Percentiles rank a stretch among this genome's conserved stretches.
phyloP scores from a whole-genome alignment of 805 yeast species.

The Kodamaea neixiangensis region DNA sequence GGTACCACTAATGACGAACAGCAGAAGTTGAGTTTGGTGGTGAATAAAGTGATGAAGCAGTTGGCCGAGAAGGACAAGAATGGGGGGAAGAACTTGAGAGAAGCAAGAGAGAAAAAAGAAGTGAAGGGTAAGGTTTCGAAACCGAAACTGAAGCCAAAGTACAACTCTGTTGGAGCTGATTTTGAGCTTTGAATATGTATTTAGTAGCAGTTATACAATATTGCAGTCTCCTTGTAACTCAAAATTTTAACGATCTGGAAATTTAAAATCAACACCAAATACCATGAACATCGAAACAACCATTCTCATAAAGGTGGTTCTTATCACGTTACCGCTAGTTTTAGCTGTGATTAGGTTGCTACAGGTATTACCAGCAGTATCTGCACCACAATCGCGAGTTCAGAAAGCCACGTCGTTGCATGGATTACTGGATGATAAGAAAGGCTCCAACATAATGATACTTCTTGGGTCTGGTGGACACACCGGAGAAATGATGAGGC shows the following conservation, averaged over 20 bases:
- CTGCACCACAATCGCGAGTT: neutral
- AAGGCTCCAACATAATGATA: constrained; percentile 45
- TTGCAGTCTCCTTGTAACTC: neutral
- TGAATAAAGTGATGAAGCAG: constrained; percentile 53
- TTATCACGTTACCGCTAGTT: constrained; percentile 24
- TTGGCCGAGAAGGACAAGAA: constrained; percentile 44
- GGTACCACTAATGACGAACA: constrained; percentile 48
- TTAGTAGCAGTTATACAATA: too few species aligned
- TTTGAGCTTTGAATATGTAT: constrained; percentile 19
- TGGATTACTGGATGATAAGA: neutral
- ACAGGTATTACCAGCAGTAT: constrained; percentile 22
- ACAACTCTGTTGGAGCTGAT: constrained; percentile 11
- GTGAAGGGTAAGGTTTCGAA: constrained; percentile 5
- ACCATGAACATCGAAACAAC: constrained; percentile 25
- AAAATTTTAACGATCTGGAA: neutral
- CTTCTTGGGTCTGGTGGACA: constrained; percentile 97
- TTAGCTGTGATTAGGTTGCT: constrained; percentile 24
- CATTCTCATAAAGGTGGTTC: constrained; percentile 16
- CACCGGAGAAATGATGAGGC: constrained; percentile 90
- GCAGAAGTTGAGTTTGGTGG: constrained; percentile 50
- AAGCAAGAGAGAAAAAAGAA: neutral
- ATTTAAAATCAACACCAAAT: neutral
- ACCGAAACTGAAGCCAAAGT: constrained; percentile 8
- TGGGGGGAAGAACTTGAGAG: neutral
- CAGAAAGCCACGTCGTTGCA: neutral